Evolutionary conservation across 2,329 filamentous ascomycete species (phyloP).

Genomic region (Pezizomycotina sp.): DNA sequence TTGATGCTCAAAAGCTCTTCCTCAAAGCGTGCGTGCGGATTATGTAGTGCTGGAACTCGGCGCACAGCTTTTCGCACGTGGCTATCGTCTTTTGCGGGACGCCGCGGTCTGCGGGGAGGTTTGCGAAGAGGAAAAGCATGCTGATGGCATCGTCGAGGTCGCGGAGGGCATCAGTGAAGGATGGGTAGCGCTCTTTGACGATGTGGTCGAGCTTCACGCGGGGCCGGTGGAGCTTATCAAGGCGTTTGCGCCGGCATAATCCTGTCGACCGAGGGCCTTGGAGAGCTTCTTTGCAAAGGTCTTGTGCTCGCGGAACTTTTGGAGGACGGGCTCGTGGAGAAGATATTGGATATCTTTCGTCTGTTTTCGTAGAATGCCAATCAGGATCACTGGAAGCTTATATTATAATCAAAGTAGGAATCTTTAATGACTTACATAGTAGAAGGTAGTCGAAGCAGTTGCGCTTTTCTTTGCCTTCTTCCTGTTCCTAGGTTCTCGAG

Average conservation of each 20-base stretch:
- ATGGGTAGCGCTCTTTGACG: slow-evolving; percentile 94
- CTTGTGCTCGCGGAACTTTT: slow-evolving; percentile 95
- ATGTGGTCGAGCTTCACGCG: slow-evolving; percentile 89
- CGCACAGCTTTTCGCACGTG: slow-evolving; percentile 76
- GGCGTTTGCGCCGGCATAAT: slow-evolving; percentile 74
- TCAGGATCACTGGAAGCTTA: not conserved
- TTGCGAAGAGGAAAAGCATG: slow-evolving; percentile 94
- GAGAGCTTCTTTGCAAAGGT: slow-evolving; percentile 94
- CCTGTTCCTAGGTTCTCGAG: slow-evolving; percentile 86
- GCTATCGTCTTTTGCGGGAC: slow-evolving; percentile 93
- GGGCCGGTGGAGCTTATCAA: slow-evolving; percentile 82
- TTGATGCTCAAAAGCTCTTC: slow-evolving; percentile 98
- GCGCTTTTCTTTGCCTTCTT: slow-evolving; percentile 91
- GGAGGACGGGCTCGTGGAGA: slow-evolving; percentile 82
- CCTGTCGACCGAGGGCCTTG: slow-evolving; percentile 74
- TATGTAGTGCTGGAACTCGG: slow-evolving; percentile 96
- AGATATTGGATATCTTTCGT: slow-evolving; percentile 97
- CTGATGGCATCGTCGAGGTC: slow-evolving; percentile 94
- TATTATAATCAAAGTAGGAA: not conserved
- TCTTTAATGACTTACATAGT: slow-evolving; percentile 36
- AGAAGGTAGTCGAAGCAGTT: slow-evolving; percentile 81
- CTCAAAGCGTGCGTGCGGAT: slow-evolving; percentile 80
- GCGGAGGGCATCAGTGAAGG: slow-evolving; percentile 81
- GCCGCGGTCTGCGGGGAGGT: slow-evolving; percentile 72
- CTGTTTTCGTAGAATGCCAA: slow-evolving; percentile 7